Conservation (phyloP, 768 basidiomycete genomes). For the Pleurotus sapidus region DNA sequence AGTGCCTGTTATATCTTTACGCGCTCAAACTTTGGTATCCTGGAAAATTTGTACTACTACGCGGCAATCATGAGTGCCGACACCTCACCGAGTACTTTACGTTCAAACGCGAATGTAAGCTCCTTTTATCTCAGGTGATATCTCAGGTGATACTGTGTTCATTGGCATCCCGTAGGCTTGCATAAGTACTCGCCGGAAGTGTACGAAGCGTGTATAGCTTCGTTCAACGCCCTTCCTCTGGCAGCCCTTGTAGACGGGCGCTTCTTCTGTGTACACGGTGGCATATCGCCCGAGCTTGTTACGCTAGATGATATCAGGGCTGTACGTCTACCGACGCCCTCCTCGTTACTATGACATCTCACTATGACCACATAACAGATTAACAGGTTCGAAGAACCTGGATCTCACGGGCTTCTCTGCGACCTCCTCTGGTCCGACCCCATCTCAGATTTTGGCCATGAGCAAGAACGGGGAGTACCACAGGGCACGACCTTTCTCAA, state of each 20-base stretch:
- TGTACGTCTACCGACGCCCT: conserved; percentile 38
- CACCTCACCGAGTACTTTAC: conserved; percentile 98
- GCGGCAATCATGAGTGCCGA: conserved; percentile 96
- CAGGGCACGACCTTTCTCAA: conserved; percentile 66
- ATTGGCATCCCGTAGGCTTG: conserved; percentile 48
- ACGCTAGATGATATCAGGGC: conserved; percentile 71
- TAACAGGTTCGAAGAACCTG: conserved; percentile 92
- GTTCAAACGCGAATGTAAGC: conserved; percentile 93
- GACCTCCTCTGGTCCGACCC: conserved; percentile 98
- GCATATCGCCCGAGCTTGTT: conserved; percentile 83
- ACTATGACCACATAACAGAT: conserved; percentile 46
- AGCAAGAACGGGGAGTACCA: conserved; percentile 58
- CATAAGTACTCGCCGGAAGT: conserved; percentile 84
- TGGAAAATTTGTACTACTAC: conserved; percentile 73
- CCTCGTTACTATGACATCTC: conserved; percentile 2
- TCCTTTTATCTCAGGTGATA: conserved; percentile 3
- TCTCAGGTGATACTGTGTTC: neutral
- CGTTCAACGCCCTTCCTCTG: conserved; percentile 88
- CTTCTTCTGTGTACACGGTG: conserved; percentile 98
- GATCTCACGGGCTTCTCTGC: conserved; percentile 86
- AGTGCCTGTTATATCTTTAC: conserved; percentile 93
- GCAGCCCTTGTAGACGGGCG: conserved; percentile 91
- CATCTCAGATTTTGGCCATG: conserved; percentile 82
- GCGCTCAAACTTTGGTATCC: conserved; percentile 91
- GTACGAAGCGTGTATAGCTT: conserved; percentile 90